Evolutionary conservation across 192 early-diverging fungal species (phyloP), one percentile per base, ranked within the genome.

Genomic region (Kickxella alabastrina): DNA sequence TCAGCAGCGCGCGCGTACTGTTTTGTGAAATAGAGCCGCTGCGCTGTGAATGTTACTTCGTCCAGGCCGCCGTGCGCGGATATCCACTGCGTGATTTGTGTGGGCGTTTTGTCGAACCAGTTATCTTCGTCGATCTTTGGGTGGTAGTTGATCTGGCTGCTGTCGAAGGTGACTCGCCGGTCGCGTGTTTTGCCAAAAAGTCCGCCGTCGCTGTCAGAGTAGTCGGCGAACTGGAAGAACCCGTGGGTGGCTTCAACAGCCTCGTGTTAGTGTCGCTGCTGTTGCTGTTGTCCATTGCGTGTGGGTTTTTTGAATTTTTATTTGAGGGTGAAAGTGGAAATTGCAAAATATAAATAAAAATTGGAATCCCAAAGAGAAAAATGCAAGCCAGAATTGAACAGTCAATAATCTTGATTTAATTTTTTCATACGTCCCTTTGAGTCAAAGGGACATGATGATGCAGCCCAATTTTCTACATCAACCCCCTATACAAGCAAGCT

Each of bases 171-270:
- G 2, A 32, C 39, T 3, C 32, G 53, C 21, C 73, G 57, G 22
- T 60, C 42, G 17, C 67, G 57, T 3, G 66, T 23, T 2, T 54
- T 59, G 5, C 15, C 54, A 35, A 76, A 76, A 8, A 76, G 21
- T 4, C 65, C 57, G 17, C 34, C 49, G 0, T 63, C 70, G 40
- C 67, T 69, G 51, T 76, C 73, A 8, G 54, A 47, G 35, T 23
- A 36, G 14, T 49, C 46, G n/a, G 59, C 67, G 54, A 76, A 76
- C 48, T 76, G 73, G 36, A 76, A 76, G 37, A 76, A 76, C 10
- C 73, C 73, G 28, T 76, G 73, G 3, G 43, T 39, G n/a, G 68
- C 66, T 34, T 69, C 62, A 10, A 75, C 24, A 6, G 31, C 31
- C 6, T 32, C 31, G 6, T 32, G 6, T 32, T n/a, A n/a, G n/a